Evolutionary conservation across 371 early-diverging fungal genomes (phyloP), one percentile per base, ranked within the genome.

Genomic region (Mucor irregularis): DNA sequence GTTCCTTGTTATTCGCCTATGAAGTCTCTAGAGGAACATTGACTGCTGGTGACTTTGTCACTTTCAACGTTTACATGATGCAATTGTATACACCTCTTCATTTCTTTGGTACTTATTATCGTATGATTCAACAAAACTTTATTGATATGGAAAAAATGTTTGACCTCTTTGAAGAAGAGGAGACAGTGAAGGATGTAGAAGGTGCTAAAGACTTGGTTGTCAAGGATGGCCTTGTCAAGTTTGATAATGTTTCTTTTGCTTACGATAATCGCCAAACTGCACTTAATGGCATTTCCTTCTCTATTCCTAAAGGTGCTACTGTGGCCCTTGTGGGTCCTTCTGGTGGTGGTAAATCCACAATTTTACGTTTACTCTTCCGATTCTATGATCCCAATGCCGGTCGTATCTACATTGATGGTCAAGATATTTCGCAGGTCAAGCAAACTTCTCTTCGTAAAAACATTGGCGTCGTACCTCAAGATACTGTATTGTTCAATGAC

Each of bases 81-180:
- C 93, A 92, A 57, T 77, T 91, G 17, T 91, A 90, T 57, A 80
- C 75, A 5, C 93, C 93, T 26, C 43, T 65, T n/a, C 68, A 67
- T 51, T 73, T 51, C 52, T 68, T 66, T 53, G 86, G 74, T 60
- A 83, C 58, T 8, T 74, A 80, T 73, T 68, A 75, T 49, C 63
- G 84, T 21, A 77, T 81, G 67, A 85, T 88, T 31, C 81, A 89
- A 55, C 77, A 87, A 73, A 93, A 92, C 80, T 93, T 94, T 71
- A 84, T 94, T 38, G 95, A 95, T 57, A 93, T 94, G 95, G 96
- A 96, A 58, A 92, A 91, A 65, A 91, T 96, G 88, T 71, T 95
- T 43, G 91, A 88, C 31, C 69, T 95, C 19, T 88, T 94, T 55
- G 78, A 93, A 50, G 90, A 89, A 51, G 66, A 85, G 1, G 66